Evolutionary conservation across 176 grass and related monocot species (phyloP).

Genomic region (Oryza rufipogon): DNA sequence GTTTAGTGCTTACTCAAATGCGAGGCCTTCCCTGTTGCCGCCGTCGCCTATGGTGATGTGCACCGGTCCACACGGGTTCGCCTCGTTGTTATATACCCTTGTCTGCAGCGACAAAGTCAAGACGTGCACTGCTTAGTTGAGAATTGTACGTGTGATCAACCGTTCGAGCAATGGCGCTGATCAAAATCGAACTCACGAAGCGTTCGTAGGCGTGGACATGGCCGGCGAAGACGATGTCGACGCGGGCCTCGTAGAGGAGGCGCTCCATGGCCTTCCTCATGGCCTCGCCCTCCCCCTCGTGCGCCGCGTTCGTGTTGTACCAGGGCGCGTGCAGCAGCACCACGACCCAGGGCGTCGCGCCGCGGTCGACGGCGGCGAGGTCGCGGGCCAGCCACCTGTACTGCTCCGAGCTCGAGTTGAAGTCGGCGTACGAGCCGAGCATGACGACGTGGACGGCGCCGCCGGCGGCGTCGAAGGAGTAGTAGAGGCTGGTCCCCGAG

Average conservation of each 20-base stretch:
- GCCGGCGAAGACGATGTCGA: slow-evolving; percentile 79
- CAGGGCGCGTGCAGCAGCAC: slow-evolving; percentile 78
- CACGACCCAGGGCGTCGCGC: slow-evolving; percentile 67
- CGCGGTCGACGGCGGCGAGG: slow-evolving; percentile 71
- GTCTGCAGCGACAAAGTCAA: slow-evolving; percentile 35
- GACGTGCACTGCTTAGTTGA: neutral
- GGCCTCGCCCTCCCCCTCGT: slow-evolving; percentile 77
- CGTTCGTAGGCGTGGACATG: slow-evolving; percentile 96
- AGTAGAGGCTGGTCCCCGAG: slow-evolving; percentile 78
- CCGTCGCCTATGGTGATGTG: slow-evolving; percentile 94
- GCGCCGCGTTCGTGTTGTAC: slow-evolving; percentile 92
- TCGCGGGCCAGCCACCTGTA: slow-evolving; percentile 78
- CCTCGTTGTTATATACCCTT: slow-evolving; percentile 70
- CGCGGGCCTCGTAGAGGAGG: slow-evolving; percentile 64
- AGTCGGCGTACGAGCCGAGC: slow-evolving; percentile 75
- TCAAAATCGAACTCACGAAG: slow-evolving; percentile 64
- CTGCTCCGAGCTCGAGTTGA: slow-evolving; percentile 59
- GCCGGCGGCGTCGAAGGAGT: slow-evolving; percentile 76
- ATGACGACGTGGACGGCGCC: slow-evolving; percentile 73
- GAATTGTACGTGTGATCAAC: neutral
- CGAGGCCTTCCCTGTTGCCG: slow-evolving; percentile 98
- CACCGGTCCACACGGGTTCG: slow-evolving; percentile 69
- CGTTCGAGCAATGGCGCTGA: neutral
- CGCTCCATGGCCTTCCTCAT: slow-evolving; percentile 84
- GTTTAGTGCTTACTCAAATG: slow-evolving; percentile 63